A percentile compares a stretch with the other conserved stretches of the same genome.
phyloP scores from a whole-genome alignment of 306 rosid genomes.

The Canavalia ensiformis region DNA sequence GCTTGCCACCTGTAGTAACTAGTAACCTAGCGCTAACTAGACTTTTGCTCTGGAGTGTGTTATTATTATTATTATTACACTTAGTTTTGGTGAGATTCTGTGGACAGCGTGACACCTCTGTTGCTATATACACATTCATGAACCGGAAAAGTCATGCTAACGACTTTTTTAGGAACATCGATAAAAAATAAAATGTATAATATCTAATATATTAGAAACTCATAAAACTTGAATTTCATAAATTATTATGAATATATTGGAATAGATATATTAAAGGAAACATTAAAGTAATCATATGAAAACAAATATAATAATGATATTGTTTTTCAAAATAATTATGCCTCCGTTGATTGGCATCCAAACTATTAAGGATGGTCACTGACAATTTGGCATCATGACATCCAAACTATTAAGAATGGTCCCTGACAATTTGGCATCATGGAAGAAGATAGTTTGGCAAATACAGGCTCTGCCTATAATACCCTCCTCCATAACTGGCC shows the following conservation, averaged over 20 bases:
- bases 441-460: slow-evolving; percentile 35
- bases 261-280: slow-evolving; percentile 10
- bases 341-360: background rate
- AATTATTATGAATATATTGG: background rate
- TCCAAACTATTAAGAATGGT: background rate
- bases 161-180: background rate
- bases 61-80: background rate
- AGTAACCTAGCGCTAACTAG: background rate
- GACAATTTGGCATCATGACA: background rate
- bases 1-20: slow-evolving; percentile 28
- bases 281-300: background rate
- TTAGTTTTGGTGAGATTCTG: slow-evolving; percentile 23
- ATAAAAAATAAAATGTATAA: background rate
- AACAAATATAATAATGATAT: background rate
- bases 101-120: background rate
- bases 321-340: background rate
- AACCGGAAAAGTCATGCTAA: background rate
- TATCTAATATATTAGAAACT: background rate
- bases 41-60: background rate
- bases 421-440: slow-evolving; percentile 1
- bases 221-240: background rate
- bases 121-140: background rate
- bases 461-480: background rate
- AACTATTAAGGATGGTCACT: no score
- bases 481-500: slow-evolving; percentile 8